phyloP scores from a whole-genome alignment of 179 eudicot species.

The Gypsophila paniculata region DNA sequence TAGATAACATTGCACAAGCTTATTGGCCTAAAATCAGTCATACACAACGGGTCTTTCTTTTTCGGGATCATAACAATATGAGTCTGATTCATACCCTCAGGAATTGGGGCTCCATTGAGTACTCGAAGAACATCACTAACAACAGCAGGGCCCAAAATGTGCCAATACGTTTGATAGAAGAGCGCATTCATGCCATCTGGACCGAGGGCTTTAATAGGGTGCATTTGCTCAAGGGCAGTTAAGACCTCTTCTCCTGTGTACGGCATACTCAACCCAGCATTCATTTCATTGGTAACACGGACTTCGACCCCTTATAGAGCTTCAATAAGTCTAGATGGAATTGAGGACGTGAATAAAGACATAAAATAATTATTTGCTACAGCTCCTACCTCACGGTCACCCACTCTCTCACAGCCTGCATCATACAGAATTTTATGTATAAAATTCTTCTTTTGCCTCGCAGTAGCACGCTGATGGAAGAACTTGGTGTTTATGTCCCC shows the following conservation, averaged over 20 bases:
- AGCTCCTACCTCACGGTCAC: background rate
- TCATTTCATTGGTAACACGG: background rate
- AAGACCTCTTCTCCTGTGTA: background rate
- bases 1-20: background rate
- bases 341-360: background rate
- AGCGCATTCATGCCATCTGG: background rate
- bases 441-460: background rate
- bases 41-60: background rate
- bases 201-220: background rate
- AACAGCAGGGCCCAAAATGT: background rate
- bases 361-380: background rate
- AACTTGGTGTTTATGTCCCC: slow-evolving; percentile 7
- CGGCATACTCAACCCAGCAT: background rate
- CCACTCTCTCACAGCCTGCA: background rate
- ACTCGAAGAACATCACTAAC: background rate
- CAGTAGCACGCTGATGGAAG: background rate
- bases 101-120: background rate
- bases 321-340: background rate
- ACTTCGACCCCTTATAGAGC: background rate
- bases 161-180: background rate
- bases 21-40: background rate
- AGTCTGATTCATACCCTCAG: background rate
- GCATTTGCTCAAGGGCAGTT: background rate
- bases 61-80: background rate
- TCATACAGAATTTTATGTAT: background rate